Percentiles rank a stretch among this genome's conserved stretches.
phyloP scores from a whole-genome alignment of 83 land plant genomes.

The Thuja plicata region DNA sequence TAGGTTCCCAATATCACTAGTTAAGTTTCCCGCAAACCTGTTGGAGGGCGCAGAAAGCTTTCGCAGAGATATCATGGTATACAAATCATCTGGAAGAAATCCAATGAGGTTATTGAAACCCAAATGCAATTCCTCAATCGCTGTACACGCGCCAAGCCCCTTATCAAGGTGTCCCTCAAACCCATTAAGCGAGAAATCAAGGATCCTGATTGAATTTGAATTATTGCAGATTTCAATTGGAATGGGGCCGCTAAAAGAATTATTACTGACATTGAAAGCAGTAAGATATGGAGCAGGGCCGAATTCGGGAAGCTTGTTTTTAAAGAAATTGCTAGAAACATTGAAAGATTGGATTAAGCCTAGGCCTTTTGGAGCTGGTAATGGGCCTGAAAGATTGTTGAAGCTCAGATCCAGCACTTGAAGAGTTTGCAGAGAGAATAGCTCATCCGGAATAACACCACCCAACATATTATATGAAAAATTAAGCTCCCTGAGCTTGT shows the following conservation, averaged over 20 bases:
- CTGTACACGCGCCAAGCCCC: conserved; percentile 31
- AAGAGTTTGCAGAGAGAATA: conserved; percentile 25
- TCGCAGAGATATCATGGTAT: conserved; percentile 12
- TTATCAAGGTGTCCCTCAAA: conserved; percentile 24
- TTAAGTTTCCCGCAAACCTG: conserved; percentile 28
- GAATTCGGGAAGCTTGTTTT: conserved; percentile 14
- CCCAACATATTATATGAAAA: conserved; percentile 33
- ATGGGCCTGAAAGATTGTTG: conserved; percentile 26
- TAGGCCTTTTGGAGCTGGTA: conserved; percentile 9
- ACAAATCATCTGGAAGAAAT: conserved; percentile 27
- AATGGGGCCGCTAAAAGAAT: conserved; percentile 35
- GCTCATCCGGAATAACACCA: conserved; percentile 24
- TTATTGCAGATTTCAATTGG: conserved; percentile 23
- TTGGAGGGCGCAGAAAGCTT: conserved; percentile 35
- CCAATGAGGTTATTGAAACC: conserved; percentile 44
- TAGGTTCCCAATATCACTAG: conserved; percentile 17
- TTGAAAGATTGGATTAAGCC: conserved; percentile 18
- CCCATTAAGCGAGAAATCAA: conserved; percentile 44
- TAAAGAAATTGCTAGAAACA: conserved; percentile 36
- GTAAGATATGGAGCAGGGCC: conserved; percentile 15
- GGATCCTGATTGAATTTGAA: background rate
- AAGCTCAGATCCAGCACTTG: conserved; percentile 37
- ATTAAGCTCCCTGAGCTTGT: conserved; percentile 30
- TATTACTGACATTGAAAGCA: conserved; percentile 41
- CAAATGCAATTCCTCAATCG: conserved; percentile 26